Conservation (phyloP, 345 rosid genomes). For the Murraya paniculata region DNA sequence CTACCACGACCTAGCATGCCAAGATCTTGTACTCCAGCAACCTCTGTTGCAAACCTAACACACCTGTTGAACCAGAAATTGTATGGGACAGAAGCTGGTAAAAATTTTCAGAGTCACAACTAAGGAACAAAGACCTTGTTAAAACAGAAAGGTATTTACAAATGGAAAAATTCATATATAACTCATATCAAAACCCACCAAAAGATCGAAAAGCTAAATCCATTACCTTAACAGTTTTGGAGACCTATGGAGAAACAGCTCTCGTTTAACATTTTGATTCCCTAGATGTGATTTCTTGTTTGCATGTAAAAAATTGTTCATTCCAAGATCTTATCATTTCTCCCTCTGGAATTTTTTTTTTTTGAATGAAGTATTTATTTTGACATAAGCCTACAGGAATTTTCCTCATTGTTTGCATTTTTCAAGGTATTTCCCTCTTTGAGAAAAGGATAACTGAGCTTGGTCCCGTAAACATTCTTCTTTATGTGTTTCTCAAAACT, state of each 20-base stretch:
- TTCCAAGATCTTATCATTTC: background rate
- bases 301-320: background rate
- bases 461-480: background rate
- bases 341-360: background rate
- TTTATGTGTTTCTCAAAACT: background rate
- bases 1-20: slow-evolving; percentile 99
- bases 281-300: background rate
- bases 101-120: background rate
- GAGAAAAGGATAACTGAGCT: background rate
- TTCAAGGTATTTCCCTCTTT: background rate
- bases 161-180: background rate
- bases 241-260: background rate
- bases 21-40: slow-evolving; percentile 99
- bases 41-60: slow-evolving; percentile 94
- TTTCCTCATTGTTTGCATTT: background rate
- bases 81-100: slow-evolving; percentile 8
- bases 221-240: background rate
- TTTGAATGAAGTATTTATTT: background rate
- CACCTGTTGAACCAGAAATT: slow-evolving; percentile 49
- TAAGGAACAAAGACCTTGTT: slow-evolving; percentile 2
- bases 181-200: background rate
- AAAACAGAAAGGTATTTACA: background rate
- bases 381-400: background rate
- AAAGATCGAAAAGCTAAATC: background rate
- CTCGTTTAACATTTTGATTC: background rate